Evolutionary conservation across 1,139 yeast genomes (phyloP).

Genomic region (Komagataea norvegica): DNA sequence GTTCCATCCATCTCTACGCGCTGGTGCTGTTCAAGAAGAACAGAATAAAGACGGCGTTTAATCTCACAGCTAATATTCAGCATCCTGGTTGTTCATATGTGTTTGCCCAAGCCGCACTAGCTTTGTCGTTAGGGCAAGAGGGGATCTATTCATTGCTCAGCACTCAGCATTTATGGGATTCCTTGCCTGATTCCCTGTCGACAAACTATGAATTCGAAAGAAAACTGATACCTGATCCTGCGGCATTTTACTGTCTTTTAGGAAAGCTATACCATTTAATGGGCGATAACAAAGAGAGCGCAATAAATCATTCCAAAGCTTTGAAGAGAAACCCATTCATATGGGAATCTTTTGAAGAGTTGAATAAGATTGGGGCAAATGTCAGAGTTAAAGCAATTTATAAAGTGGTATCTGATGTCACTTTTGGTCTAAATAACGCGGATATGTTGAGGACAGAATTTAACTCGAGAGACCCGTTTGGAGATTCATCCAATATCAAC

Average conservation of each 20-base stretch:
- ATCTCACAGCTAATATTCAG: conserved; percentile 38
- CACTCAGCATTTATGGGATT: conserved; percentile 32
- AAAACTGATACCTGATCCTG: conserved; percentile 54
- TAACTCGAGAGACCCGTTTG: conserved; percentile 28
- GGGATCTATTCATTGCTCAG: conserved; percentile 60
- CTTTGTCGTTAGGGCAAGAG: conserved; percentile 50
- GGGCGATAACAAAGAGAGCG: conserved; percentile 62
- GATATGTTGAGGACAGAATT: conserved; percentile 12
- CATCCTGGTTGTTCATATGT: conserved; percentile 72
- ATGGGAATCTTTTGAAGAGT: conserved; percentile 81
- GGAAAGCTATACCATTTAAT: conserved; percentile 63
- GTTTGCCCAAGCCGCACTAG: conserved; percentile 61
- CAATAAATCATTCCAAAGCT: conserved; percentile 63
- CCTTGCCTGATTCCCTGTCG: conserved; percentile 8
- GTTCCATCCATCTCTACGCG: conserved; percentile 60
- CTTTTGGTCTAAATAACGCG: conserved; percentile 6
- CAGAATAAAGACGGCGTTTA: conserved; percentile 58
- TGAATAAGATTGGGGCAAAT: conserved; percentile 68
- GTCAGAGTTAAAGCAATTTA: conserved; percentile 60
- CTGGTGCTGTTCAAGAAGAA: conserved; percentile 52
- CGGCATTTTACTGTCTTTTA: conserved; percentile 58
- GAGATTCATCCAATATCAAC: conserved; percentile 21
- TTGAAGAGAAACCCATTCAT: conserved; percentile 70
- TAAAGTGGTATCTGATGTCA: conserved; percentile 27
- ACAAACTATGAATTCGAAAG: conserved; percentile 30